These are phyloP conservation scores for Salicornia ramosissima DNA, from an alignment of 148 eudicot species.

Conservation along the genomic window DNA sequence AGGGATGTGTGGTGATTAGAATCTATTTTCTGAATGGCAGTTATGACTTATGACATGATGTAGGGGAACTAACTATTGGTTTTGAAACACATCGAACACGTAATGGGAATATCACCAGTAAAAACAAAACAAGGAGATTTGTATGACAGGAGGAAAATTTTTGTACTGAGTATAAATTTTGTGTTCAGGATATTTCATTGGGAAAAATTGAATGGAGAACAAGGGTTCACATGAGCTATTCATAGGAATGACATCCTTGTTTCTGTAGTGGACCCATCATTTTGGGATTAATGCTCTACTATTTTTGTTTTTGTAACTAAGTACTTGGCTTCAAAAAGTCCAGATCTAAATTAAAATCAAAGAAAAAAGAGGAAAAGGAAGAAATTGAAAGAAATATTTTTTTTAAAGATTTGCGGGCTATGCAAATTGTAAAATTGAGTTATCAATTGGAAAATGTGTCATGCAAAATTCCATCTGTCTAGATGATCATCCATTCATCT, in stretches of 20 bases:
- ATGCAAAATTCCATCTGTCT: neutral
- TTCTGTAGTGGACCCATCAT: neutral
- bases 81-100: neutral
- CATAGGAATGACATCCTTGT: neutral
- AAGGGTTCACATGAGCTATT: neutral
- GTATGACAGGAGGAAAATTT: neutral
- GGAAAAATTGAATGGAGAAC: neutral
- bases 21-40: neutral
- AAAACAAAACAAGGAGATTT: neutral
- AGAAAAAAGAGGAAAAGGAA: neutral
- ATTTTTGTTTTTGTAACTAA: neutral
- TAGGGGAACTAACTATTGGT: neutral
- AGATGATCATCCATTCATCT: constrained; percentile 3
- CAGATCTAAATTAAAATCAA: neutral
- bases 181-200: neutral
- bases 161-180: neutral
- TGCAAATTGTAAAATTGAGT: neutral
- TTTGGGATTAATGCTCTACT: neutral
- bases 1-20: neutral
- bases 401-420: neutral
- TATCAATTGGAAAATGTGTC: neutral
- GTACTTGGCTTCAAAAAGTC: neutral
- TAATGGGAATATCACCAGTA: neutral
- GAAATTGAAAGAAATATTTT: neutral
- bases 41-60: neutral